Conservation (phyloP, 169 alveolate genomes). For the Plasmodium fragile region DNA sequence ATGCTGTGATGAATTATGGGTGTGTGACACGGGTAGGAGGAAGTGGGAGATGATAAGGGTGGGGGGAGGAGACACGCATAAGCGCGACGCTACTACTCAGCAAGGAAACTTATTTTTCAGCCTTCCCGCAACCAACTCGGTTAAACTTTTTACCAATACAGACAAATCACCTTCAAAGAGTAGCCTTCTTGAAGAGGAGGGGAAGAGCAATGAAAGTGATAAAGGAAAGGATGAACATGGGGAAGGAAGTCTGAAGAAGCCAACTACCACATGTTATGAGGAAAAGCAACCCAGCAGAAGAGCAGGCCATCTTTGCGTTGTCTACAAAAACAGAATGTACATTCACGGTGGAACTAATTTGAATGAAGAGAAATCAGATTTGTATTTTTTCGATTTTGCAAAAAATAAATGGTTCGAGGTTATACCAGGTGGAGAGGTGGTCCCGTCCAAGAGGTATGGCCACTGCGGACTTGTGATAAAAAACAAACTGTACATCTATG, state of each 20-base stretch:
- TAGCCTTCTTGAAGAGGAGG: neutral
- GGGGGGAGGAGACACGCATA: neutral
- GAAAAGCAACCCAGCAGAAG: constrained; percentile 30
- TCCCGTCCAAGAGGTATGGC: constrained; percentile 39
- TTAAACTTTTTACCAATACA: neutral
- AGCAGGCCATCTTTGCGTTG: constrained; percentile 41
- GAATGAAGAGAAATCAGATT: constrained; percentile 32
- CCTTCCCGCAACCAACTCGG: neutral
- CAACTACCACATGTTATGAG: neutral
- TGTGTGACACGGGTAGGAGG: constrained; percentile 18
- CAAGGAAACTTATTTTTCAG: neutral
- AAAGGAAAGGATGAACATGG: neutral
- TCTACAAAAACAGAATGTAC: constrained; percentile 7
- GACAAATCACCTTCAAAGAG: neutral
- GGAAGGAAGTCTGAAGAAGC: neutral
- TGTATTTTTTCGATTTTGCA: constrained; percentile 19
- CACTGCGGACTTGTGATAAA: constrained; percentile 25
- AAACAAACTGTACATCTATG: constrained; percentile 30
- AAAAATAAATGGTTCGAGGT: constrained; percentile 45
- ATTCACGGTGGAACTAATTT: constrained; percentile 56
- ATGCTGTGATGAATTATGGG: constrained; percentile 27
- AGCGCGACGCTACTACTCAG: neutral
- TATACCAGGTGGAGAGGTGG: neutral
- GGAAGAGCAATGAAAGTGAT: neutral
- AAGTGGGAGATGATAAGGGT: constrained; percentile 19